A percentile compares a stretch with the other conserved stretches of the same genome.
These are phyloP conservation scores for Neurospora terricola DNA, from an alignment of 495 filamentous ascomycete species.

Conservation along the genomic window DNA sequence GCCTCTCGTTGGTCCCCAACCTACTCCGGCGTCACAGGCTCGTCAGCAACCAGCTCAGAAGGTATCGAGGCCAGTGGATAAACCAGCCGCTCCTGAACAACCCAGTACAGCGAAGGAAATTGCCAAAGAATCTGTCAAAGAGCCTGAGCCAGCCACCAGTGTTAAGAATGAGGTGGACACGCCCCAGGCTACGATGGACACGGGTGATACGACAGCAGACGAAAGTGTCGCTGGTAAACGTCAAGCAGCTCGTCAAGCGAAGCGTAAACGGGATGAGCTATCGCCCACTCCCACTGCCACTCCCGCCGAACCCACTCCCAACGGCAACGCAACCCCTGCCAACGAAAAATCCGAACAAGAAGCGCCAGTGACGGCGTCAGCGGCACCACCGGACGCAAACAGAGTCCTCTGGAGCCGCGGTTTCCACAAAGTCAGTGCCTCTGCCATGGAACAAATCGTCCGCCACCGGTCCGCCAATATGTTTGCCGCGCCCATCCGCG, in stretches of 20 bases:
- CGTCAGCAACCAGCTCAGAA: constrained; percentile 6
- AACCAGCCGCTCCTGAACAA: background rate
- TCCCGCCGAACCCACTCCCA: background rate
- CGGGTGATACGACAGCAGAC: constrained; percentile 41
- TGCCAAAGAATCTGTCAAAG: background rate
- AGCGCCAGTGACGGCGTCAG: background rate
- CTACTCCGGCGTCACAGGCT: constrained; percentile 22
- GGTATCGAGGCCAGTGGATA: constrained; percentile 4
- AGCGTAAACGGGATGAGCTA: constrained; percentile 38
- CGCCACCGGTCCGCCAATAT: constrained; percentile 81
- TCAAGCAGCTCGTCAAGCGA: constrained; percentile 17
- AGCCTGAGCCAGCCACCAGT: constrained; percentile 18
- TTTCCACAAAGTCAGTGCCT: constrained; percentile 65
- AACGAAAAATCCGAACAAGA: constrained; percentile 1
- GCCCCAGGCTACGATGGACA: constrained; percentile 42
- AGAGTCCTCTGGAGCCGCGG: constrained; percentile 63
- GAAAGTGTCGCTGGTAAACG: constrained; percentile 25
- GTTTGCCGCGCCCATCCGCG: constrained; percentile 74
- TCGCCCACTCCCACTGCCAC: constrained; percentile 18
- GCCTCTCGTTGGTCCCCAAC: background rate
- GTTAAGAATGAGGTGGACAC: constrained; percentile 64
- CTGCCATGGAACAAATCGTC: constrained; percentile 76
- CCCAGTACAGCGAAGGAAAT: background rate
- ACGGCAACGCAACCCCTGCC: background rate
- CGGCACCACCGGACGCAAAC: constrained; percentile 22